A percentile compares a stretch with the other conserved stretches of the same genome.
These are phyloP conservation scores for Mycena crocata DNA, from an alignment of 768 basidiomycete species.

Conservation along the genomic window DNA sequence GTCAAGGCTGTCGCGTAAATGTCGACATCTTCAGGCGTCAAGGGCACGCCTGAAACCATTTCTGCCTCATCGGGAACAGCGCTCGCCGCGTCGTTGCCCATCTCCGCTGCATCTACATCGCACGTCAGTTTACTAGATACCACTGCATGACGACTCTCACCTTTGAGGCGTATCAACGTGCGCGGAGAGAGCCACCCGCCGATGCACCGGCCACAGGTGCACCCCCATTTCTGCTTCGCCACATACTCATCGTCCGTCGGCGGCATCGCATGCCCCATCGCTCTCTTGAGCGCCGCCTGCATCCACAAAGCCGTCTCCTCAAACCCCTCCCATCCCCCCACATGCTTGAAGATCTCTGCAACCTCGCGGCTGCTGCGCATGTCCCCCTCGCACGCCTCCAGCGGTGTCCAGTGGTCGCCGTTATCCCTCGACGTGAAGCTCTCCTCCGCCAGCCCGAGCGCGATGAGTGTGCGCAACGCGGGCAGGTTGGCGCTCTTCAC, in stretches of 20 bases:
- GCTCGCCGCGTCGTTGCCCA: conserved; percentile 19
- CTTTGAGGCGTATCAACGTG: conserved; percentile 30
- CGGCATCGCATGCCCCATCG: conserved; percentile 19
- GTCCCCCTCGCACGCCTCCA: conserved; percentile 11
- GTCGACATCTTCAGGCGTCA: conserved; percentile 4
- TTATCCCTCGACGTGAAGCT: conserved; percentile 21
- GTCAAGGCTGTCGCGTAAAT: conserved; percentile 4
- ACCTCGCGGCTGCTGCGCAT: conserved; percentile 18
- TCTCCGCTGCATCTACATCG: conserved; percentile 22
- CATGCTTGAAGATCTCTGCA: conserved; percentile 5
- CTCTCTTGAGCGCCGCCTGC: conserved; percentile 17
- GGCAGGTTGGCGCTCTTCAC: conserved; percentile 6
- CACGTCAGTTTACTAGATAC: not conserved
- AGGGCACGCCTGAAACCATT: conserved; percentile 17
- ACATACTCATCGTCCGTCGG: conserved; percentile 29
- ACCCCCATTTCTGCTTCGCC: conserved; percentile 35
- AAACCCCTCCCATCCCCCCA: conserved; percentile 9
- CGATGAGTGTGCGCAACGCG: conserved; percentile 12
- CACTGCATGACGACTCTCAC: conserved; percentile 19
- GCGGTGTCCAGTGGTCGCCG: conserved; percentile 6
- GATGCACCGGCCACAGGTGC: conserved; percentile 37
- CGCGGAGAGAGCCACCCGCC: conserved; percentile 38
- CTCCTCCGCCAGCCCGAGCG: conserved; percentile 9
- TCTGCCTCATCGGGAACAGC: not conserved
- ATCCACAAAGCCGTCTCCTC: not conserved